phyloP scores from a whole-genome alignment of 2,329 filamentous ascomycete species.

The Fusarium ambrosium region DNA sequence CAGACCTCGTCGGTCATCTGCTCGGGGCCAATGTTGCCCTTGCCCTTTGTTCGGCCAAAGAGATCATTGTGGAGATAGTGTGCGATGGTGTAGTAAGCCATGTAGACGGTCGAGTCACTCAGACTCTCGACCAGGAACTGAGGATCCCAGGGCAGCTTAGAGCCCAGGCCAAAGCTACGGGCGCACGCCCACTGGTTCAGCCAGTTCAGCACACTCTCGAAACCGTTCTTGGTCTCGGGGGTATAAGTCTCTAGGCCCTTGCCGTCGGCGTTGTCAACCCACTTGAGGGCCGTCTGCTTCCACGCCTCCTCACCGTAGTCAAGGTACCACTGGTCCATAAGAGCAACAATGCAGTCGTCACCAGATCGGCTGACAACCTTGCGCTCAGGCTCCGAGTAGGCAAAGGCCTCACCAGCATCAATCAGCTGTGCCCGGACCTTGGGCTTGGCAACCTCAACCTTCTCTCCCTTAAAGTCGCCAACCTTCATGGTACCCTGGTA shows the following conservation, averaged over 20 bases:
- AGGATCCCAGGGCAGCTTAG: conserved; percentile 93
- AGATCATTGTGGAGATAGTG: conserved; percentile 84
- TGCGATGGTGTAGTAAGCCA: conserved; percentile 80
- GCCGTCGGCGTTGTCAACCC: conserved; percentile 76
- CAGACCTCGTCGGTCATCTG: conserved; percentile 96
- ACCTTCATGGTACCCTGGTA: conserved; percentile 93
- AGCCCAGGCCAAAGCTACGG: conserved; percentile 90
- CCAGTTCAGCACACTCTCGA: conserved; percentile 91
- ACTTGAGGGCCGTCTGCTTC: conserved; percentile 80
- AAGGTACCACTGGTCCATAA: conserved; percentile 97
- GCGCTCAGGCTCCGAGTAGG: conserved; percentile 93
- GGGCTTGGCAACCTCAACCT: conserved; percentile 88
- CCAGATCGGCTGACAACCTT: conserved; percentile 89
- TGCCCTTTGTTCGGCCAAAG: conserved; percentile 81
- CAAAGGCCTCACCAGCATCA: conserved; percentile 83
- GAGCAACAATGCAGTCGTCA: conserved; percentile 92
- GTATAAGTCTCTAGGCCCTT: conserved; percentile 84
- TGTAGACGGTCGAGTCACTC: conserved; percentile 93
- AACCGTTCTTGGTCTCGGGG: conserved; percentile 81
- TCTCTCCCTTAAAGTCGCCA: conserved; percentile 88
- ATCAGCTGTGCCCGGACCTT: conserved; percentile 85
- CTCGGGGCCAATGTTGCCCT: conserved; percentile 78
- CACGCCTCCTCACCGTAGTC: conserved; percentile 95
- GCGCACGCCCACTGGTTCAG: conserved; percentile 96
- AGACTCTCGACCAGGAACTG: conserved; percentile 93